Evolutionary conservation across 2,329 filamentous ascomycete species (phyloP), one percentile per base, ranked within the genome.

Genomic region (Trichoderma sp.): DNA sequence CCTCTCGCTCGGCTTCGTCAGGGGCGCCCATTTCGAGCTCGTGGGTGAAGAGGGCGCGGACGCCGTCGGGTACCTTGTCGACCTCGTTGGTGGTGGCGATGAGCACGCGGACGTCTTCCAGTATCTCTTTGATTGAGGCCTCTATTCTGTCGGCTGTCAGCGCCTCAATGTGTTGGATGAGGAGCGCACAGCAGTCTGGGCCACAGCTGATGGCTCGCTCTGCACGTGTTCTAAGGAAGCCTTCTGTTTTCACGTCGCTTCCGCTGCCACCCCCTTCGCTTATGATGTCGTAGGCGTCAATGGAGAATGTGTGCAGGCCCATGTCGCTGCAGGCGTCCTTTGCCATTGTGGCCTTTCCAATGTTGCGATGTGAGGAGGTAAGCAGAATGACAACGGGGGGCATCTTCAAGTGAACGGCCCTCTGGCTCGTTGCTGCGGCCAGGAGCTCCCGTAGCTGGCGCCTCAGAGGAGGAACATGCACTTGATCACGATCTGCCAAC

Each of bases 71-170:
- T 1, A 99, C 88, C 79, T 98, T 96, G 77, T 98, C 96, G 0
- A 97, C 89, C 73, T 98, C 95, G 7, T 94, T 97, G 0, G 95
- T 97, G 0, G 96, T 99, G 0, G 96, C 95, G 74, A 99, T 90
- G 29, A 99, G 82, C 2, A 98, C 92, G 67, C 96, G 86, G 3
- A 89, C 89, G 58, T 92, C 90, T n/a, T 88, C 85, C 27, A 97
- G 81, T 3, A 98, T 90, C 71, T 97, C 92, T 76, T 93, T 92
- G 76, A 99, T 85, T 0, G 93, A 92, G 4, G 91, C 87, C 21
- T 93, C 89, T 84, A 98, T 97, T 47, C 95, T 88, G 77, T 98
- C 96, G 0, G 94, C 94, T 1, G 92, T 96, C 72, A 99, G 82
- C 0, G 94, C 92, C 74, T 99, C 96, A 52, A 98, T 88, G 75